These are phyloP conservation scores for Thyridium curvatum DNA, from an alignment of 2,329 filamentous ascomycete species.

Conservation along the genomic window DNA sequence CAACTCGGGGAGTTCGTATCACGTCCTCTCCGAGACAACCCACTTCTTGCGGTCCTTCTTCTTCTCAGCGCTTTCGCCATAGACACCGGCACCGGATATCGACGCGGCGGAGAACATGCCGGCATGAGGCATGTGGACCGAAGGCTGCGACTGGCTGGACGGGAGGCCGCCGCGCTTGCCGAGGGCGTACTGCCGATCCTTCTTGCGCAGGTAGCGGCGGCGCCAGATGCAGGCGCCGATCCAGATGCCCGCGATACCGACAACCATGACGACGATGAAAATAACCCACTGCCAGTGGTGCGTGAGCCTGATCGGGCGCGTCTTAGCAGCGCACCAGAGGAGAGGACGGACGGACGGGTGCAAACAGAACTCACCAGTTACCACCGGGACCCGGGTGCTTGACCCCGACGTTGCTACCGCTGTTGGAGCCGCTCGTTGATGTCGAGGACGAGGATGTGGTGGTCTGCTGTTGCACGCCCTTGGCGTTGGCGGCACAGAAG, in stretches of 20 bases:
- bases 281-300: conserved; percentile 75
- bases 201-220: conserved; percentile 65
- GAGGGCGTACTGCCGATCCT: conserved; percentile 49
- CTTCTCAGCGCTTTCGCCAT: conserved; percentile 18
- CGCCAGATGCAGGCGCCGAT: conserved; percentile 64
- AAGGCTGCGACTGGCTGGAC: conserved; percentile 17
- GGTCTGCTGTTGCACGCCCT: conserved; percentile 18
- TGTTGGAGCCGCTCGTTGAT: conserved; percentile 14
- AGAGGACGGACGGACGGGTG: not conserved
- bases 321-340: no score
- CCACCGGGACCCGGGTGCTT: conserved; percentile 25
- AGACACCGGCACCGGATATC: conserved; percentile 20
- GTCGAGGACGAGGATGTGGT: conserved; percentile 19
- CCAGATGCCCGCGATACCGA: conserved; percentile 63
- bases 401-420: conserved; percentile 6
- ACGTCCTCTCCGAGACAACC: conserved; percentile 36
- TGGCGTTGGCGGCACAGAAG: conserved; percentile 51
- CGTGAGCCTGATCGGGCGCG: conserved; percentile 58
- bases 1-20: conserved; percentile 5
- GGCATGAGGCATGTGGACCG: conserved; percentile 22
- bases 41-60: conserved; percentile 41
- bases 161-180: conserved; percentile 25
- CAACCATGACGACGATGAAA: conserved; percentile 68
- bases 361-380: conserved; percentile 35
- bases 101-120: conserved; percentile 32